These are phyloP conservation scores for Scutellaria baicalensis DNA, from an alignment of 257 asterid genomes.

Conservation along the genomic window DNA sequence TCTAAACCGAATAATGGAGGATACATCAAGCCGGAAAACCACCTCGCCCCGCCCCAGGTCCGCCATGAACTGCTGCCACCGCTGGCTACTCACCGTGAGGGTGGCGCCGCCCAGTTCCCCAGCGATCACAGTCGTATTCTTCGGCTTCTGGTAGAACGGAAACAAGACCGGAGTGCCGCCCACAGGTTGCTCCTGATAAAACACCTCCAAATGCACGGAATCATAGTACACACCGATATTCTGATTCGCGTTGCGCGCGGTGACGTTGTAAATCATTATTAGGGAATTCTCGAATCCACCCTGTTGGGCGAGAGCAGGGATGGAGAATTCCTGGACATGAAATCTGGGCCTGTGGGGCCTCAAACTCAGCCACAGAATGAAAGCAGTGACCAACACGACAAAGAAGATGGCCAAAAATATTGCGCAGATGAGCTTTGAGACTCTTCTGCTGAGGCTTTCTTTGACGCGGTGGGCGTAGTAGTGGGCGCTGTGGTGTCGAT, in stretches of 20 bases:
- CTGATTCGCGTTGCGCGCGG: conserved; percentile 51
- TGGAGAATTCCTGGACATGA: conserved; percentile 47
- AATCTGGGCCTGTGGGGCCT: conserved; percentile 84
- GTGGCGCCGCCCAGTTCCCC: conserved; percentile 42
- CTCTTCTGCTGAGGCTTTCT: conserved; percentile 51
- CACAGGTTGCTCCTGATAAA: conserved; percentile 33
- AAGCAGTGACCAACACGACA: conserved; percentile 32
- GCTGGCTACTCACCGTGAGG: conserved; percentile 29
- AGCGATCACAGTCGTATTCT: conserved; percentile 44
- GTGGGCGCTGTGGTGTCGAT: conserved; percentile 49
- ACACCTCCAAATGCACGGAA: conserved; percentile 34
- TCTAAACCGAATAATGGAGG: conserved; percentile 46
- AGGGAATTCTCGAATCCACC: conserved; percentile 34
- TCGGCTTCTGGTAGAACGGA: conserved; percentile 58
- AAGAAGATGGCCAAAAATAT: conserved; percentile 40
- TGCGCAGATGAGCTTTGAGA: conserved; percentile 57
- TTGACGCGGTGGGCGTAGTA: conserved; percentile 60
- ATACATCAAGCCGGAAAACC: conserved; percentile 40
- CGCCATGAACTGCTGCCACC: conserved; percentile 39
- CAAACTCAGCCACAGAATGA: conserved; percentile 64
- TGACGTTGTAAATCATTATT: conserved; percentile 45
- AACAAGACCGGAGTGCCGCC: conserved; percentile 30
- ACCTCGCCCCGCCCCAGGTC: conserved; percentile 42
- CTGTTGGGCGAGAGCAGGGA: conserved; percentile 38
- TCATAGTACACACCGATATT: conserved; percentile 49